Percentiles rank a stretch among this genome's conserved stretches.
Evolutionary conservation across 495 filamentous ascomycete species (phyloP).

Genomic region (Aspergillus baeticus): DNA sequence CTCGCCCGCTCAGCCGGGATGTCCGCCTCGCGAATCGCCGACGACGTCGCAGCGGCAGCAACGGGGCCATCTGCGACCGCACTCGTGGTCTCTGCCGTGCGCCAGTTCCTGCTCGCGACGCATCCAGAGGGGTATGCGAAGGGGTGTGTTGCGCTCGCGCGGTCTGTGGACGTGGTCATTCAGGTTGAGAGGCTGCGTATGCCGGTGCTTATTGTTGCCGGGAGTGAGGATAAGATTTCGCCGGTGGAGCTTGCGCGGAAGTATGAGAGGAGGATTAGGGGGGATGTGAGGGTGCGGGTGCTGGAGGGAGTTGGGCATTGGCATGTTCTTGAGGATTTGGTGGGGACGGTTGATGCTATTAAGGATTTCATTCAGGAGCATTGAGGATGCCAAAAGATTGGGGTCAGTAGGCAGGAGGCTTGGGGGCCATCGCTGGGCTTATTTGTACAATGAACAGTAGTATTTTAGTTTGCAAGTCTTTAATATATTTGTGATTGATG

Average conservation of each 20-base stretch:
- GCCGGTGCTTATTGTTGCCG: constrained; percentile 36
- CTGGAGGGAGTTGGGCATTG: constrained; percentile 43
- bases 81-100: constrained; percentile 36
- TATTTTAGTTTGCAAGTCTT: too few species aligned
- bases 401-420: too few species aligned
- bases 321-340: constrained; percentile 40
- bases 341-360: constrained; percentile 26
- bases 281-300: constrained; percentile 21
- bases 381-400: too few species aligned
- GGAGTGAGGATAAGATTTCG: constrained; percentile 43
- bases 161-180: constrained; percentile 28
- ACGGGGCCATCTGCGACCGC: constrained; percentile 38
- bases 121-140: constrained; percentile 57
- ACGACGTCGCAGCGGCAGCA: constrained; percentile 30
- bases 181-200: constrained; percentile 15
- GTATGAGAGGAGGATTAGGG: constrained; percentile 17
- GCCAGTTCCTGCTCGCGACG: constrained; percentile 41
- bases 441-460: too few species aligned
- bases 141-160: constrained; percentile 48
- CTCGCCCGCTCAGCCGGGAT: constrained; percentile 44
- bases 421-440: too few species aligned
- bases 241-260: constrained; percentile 24
- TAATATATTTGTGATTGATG: too few species aligned
- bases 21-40: constrained; percentile 31
- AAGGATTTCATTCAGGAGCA: background rate